phyloP scores from a whole-genome alignment of 2,329 filamentous ascomycete genomes.

The Aspergillus fumigatiaffinis region DNA sequence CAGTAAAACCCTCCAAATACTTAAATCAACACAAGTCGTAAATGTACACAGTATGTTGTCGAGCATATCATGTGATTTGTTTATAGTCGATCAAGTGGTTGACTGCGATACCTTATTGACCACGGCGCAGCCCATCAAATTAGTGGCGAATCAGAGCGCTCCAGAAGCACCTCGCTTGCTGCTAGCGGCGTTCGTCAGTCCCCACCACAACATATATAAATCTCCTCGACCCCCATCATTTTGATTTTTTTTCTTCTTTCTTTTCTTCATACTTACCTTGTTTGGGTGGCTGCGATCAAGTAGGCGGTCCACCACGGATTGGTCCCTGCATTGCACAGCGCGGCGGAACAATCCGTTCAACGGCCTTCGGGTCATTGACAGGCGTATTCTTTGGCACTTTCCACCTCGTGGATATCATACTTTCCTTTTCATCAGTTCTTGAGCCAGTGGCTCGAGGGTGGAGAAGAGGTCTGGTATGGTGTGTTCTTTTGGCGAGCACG shows the following conservation, averaged over 20 bases:
- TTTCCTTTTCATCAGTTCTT: conserved; percentile 35
- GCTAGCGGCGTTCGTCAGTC: conserved; percentile 9
- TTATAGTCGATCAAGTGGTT: background rate
- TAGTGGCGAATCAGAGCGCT: conserved; percentile 5
- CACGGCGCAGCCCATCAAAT: background rate
- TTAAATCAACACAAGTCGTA: too few relatives aligned
- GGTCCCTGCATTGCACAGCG: conserved; percentile 58
- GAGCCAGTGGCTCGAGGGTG: conserved; percentile 28
- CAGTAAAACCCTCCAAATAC: too few relatives aligned
- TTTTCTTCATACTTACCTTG: conserved; percentile 52
- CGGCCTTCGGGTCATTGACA: conserved; percentile 36
- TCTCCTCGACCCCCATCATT: conserved; percentile 8
- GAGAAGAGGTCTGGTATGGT: conserved; percentile 25
- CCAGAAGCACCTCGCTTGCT: conserved; percentile 11
- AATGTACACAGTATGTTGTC: background rate
- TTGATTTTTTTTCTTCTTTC: conserved; percentile 33
- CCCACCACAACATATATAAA: conserved; percentile 15
- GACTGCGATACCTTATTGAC: too few relatives aligned
- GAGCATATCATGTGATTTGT: background rate
- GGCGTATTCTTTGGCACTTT: conserved; percentile 39
- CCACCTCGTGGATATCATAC: conserved; percentile 18
- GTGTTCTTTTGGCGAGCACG: background rate
- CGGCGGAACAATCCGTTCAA: conserved; percentile 42
- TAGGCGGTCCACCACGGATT: conserved; percentile 43
- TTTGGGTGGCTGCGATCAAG: conserved; percentile 47